Conservation (phyloP, 2,329 filamentous ascomycete species). For the Zymoseptoria passerinii region DNA sequence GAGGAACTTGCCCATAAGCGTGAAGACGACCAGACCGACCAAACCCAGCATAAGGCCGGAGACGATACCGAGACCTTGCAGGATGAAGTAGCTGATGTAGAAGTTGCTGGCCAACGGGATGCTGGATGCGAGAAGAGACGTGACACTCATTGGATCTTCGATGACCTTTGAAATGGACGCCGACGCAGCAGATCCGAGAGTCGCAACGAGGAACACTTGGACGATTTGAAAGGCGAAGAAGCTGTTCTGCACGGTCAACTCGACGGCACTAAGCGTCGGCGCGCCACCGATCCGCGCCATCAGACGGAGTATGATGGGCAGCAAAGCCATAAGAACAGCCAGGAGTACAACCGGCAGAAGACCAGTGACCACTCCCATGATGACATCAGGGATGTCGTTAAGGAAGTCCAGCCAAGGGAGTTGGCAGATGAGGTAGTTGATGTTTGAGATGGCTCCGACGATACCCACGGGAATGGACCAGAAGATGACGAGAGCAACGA, state of each 20-base stretch:
- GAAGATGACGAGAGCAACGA: constrained; percentile 74
- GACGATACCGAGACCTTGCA: constrained; percentile 78
- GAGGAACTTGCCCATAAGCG: constrained; percentile 64
- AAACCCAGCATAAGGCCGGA: constrained; percentile 67
- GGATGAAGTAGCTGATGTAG: constrained; percentile 88
- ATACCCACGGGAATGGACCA: constrained; percentile 71
- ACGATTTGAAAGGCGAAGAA: constrained; percentile 89
- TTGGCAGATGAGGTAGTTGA: constrained; percentile 48
- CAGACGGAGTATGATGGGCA: constrained; percentile 73
- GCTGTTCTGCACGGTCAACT: constrained; percentile 81
- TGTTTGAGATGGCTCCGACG: constrained; percentile 79
- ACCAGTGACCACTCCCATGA: constrained; percentile 76
- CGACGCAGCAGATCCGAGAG: constrained; percentile 71
- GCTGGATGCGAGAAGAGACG: constrained; percentile 25
- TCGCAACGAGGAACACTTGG: constrained; percentile 73
- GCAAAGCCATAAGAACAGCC: constrained; percentile 74
- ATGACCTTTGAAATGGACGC: constrained; percentile 61
- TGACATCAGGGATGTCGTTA: constrained; percentile 56
- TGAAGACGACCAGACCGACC: constrained; percentile 63
- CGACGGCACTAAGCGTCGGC: constrained; percentile 69
- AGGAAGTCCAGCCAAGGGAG: constrained; percentile 64
- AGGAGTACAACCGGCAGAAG: constrained; percentile 73
- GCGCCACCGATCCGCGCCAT: constrained; percentile 74
- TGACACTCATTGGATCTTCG: constrained; percentile 39
- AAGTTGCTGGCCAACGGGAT: constrained; percentile 84